Conservation (phyloP, 2,329 filamentous ascomycete species). For the Sarocladiaceae sp. region DNA sequence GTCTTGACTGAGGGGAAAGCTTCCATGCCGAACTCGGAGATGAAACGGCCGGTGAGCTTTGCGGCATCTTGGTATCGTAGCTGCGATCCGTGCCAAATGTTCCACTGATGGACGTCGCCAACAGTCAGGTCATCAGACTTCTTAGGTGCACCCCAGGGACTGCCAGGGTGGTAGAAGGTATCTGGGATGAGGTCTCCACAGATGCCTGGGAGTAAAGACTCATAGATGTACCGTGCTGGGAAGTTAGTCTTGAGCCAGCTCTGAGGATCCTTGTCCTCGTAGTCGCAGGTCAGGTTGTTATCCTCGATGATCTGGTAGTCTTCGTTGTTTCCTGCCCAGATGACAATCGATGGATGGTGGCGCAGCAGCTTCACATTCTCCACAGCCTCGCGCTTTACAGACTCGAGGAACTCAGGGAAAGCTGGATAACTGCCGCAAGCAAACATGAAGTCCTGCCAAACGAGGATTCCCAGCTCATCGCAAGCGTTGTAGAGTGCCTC, state of each 20-base stretch:
- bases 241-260: constrained; percentile 76
- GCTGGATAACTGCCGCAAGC: constrained; percentile 63
- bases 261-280: constrained; percentile 68
- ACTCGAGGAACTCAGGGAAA: constrained; percentile 53
- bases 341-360: constrained; percentile 63
- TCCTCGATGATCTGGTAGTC: constrained; percentile 73
- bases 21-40: constrained; percentile 75
- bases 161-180: constrained; percentile 66
- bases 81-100: constrained; percentile 64
- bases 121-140: constrained; percentile 62
- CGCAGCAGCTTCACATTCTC: constrained; percentile 58
- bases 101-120: constrained; percentile 78
- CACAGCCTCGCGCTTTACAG: constrained; percentile 55
- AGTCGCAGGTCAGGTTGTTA: constrained; percentile 65
- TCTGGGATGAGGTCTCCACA: constrained; percentile 56
- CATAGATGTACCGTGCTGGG: constrained; percentile 75
- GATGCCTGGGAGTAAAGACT: constrained; percentile 33
- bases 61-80: constrained; percentile 74
- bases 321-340: constrained; percentile 82
- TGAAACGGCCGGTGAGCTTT: constrained; percentile 67
- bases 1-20: constrained; percentile 63
- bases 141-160: constrained; percentile 57
- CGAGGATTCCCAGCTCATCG: constrained; percentile 63
- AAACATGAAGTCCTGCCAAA: constrained; percentile 74
- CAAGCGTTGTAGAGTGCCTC: constrained; percentile 64